Evolutionary conservation across 2,329 filamentous ascomycete species (phyloP), one percentile per base, ranked within the genome.

Genomic region (Niveomyces coronatus): DNA sequence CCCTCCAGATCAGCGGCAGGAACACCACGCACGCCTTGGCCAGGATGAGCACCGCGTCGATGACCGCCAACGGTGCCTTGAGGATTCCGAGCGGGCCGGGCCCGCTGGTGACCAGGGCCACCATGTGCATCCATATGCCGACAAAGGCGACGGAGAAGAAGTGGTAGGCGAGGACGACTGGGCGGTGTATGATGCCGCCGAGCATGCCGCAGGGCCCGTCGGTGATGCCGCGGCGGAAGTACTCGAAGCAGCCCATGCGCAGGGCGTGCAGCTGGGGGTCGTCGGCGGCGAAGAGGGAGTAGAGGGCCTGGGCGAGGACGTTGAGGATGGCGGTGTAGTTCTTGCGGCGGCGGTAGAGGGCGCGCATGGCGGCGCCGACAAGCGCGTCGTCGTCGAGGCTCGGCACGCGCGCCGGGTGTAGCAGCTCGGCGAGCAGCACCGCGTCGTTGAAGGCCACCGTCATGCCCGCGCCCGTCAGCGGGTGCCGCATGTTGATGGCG

Each of bases 401-500:
- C 4, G 84, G 80, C 0, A 95, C 71, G 7, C 64, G 61, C 27
- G 71, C 63, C 0, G 86, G 87, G 26, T 75, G 68, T 2, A 98
- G 74, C 16, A 95, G 67, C 8, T 81, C 71, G 1, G 82, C 68
- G 18, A 98, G 71, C 2, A 93, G 62, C 9, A 91, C 72, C 2
- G 85, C 88, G 54, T 98, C 91, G 63, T 89, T 94, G 60, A 98
- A 83, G 2, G 86, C 91, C 2, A 96, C 91, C 0, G 89, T 96
- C 91, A 98, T 98, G 50, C 91, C 91, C 47, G 91, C 91, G 37
- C 91, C 91, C 0, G 91, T 98, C 10, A 98, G 71, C 2, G 91
- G 91, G 62, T 98, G 91, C n/a, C 91, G 84, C 91, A 98, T 98
- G 67, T 98, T 98, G 71, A 94, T 81, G 11, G 91, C 89, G 57